Evolutionary conservation across 208 protist species (phyloP), one percentile per base, ranked within the genome.

Genomic region (Plasmodiophora brassicae): DNA sequence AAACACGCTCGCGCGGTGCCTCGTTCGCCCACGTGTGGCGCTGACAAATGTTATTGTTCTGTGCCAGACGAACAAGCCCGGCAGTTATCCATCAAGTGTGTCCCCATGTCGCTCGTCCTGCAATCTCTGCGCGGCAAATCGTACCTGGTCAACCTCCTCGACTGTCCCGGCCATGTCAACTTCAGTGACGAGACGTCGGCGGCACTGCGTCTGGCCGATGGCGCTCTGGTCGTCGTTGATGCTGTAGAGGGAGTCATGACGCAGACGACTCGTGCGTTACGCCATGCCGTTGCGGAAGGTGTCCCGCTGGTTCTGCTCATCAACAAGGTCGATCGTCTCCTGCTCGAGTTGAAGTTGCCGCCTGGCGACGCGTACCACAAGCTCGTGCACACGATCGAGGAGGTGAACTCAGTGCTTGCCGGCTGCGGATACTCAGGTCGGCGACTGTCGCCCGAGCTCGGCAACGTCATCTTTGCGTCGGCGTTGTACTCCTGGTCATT

Each of bases 311-410:
- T 90, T 14, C 87, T 90, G 39, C 5, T 45, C 38, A 39, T 92
- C 43, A 90, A 84, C 39, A 92, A 92, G 85, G 84, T 99, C 36
- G 98, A 99, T 91, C 94, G 98, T 10, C 94, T 99, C 43, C 96
- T 99, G 5, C 90, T 98, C 0, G 98, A 99, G 89, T 91, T 99
- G 1, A 98, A 98, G 90, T 93, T 99, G n/a, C 98, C 98, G 0
- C 97, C 98, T 20, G 87, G 92, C 0, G 97, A 99, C 89, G 97
- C 98, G n/a, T 99, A 99, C 90, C 93, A 95, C 65, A 99, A 99
- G 92, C 88, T 99, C 28, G 93, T 93, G 20, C 94, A 97, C 84
- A 95, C 96, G n/a, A 94, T 99, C 35, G 96, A 98, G 86, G 91
- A 95, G 43, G 94, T 99, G 35, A 99, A 99, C 93, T 93, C 93